phyloP scores from a whole-genome alignment of 2,329 filamentous ascomycete genomes.

The Nannizzia gypsea region DNA sequence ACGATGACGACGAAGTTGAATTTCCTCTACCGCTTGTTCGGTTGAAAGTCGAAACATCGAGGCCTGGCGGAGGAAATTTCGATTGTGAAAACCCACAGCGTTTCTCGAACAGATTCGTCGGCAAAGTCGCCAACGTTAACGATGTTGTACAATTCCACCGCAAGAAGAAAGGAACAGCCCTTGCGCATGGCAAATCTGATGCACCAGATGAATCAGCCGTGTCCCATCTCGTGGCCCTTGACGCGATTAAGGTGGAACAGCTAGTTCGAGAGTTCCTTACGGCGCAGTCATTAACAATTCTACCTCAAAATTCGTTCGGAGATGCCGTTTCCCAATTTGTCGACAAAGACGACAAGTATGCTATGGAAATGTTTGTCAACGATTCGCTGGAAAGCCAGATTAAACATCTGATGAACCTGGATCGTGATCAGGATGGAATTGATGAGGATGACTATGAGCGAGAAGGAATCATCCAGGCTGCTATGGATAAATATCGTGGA shows the following conservation, averaged over 20 bases:
- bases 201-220: slow-evolving; percentile 54
- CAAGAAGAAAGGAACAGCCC: slow-evolving; percentile 56
- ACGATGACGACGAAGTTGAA: slow-evolving; percentile 43
- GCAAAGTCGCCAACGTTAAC: slow-evolving; percentile 84
- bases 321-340: slow-evolving; percentile 90
- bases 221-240: slow-evolving; percentile 48
- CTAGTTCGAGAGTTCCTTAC: slow-evolving; percentile 79
- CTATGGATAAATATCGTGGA: slow-evolving; percentile 61
- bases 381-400: slow-evolving; percentile 61
- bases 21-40: slow-evolving; percentile 73
- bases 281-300: slow-evolving; percentile 78
- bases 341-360: slow-evolving; percentile 87
- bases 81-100: slow-evolving; percentile 92
- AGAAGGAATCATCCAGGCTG: slow-evolving; percentile 57
- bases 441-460: slow-evolving; percentile 55
- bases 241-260: slow-evolving; percentile 75
- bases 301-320: slow-evolving; percentile 84
- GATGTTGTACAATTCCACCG: slow-evolving; percentile 89
- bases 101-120: slow-evolving; percentile 83
- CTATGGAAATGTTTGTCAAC: slow-evolving; percentile 69
- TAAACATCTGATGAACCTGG: slow-evolving; percentile 54
- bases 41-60: slow-evolving; percentile 79
- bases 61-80: slow-evolving; percentile 72
- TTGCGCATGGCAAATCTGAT: slow-evolving; percentile 37
- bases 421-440: slow-evolving; percentile 56